Conservation (phyloP, 2,329 filamentous ascomycete species). For the Dichotomopilus funicola region DNA sequence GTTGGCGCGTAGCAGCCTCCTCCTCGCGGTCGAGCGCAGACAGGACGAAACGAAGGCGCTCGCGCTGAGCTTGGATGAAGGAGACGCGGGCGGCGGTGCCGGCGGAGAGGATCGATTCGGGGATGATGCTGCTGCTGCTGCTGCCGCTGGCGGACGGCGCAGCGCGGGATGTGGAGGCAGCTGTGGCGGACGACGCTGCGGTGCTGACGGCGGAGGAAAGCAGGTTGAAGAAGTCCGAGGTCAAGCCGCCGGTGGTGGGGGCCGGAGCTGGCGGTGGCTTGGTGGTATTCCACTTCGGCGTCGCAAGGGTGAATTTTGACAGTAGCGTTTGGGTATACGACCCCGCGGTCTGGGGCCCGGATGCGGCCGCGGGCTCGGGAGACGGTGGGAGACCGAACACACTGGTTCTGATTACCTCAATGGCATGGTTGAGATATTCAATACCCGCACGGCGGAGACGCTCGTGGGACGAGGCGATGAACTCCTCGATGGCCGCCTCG, state of each 20-base stretch:
- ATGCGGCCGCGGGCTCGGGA: slow-evolving; percentile 32
- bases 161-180: slow-evolving; percentile 17
- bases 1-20: slow-evolving; percentile 41
- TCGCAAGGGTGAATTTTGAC: slow-evolving; percentile 77
- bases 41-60: slow-evolving; percentile 67
- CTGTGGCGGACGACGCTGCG: slow-evolving; percentile 41
- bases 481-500: slow-evolving; percentile 80
- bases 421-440: slow-evolving; percentile 63
- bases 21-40: slow-evolving; percentile 71
- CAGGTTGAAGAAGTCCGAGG: slow-evolving; percentile 66
- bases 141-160: slow-evolving; percentile 26
- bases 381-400: slow-evolving; percentile 68
- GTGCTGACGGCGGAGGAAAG: slow-evolving; percentile 68
- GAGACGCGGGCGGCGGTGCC: slow-evolving; percentile 59
- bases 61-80: slow-evolving; percentile 73
- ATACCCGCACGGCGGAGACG: slow-evolving; percentile 70
- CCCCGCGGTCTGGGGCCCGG: slow-evolving; percentile 35
- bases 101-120: slow-evolving; percentile 52
- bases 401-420: slow-evolving; percentile 67
- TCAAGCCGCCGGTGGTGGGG: slow-evolving; percentile 15
- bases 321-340: slow-evolving; percentile 76
- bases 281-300: slow-evolving; percentile 49
- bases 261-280: neutral
- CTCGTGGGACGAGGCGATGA: slow-evolving; percentile 77
- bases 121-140: slow-evolving; percentile 50